Base-by-base conservation (phyloP, 495 filamentous ascomycete genomes). In the Acidiella bohemica region DNA sequence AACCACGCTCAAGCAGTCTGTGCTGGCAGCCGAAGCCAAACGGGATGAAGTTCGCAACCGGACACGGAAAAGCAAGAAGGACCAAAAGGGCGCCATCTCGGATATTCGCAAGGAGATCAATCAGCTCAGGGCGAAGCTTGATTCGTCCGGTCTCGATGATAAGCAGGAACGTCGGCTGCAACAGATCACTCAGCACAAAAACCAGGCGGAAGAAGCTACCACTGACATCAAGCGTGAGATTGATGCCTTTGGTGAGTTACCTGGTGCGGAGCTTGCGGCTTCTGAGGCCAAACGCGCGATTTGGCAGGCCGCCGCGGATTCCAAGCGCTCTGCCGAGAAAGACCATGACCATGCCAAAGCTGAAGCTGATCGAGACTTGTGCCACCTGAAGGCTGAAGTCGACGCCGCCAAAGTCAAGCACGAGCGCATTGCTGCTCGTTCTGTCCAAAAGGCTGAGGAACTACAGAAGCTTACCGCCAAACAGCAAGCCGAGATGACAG, bases 1-100 rank as follows among this genome's bases (percentile, higher is more conserved):
- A 9, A 88, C 86, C 5, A 95, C 87, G 0, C 67, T 95, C 24
- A 82, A 78, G 54, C 85, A 84, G 17, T 92, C 85, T 5, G 90
- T 95, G 40, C 70, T 75, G 33, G 73, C 82, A 12, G 80, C 80
- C 12, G 83, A 93, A 48, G 60, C 68, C 42, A 92, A 83, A 57
- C 60, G 92, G 26, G 72, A 72, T 36, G 84, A 93, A 30, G 77
- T 80, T 42, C 81, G 78, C 44, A 67, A 74, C 25, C 78, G 80
- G 14, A 69, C 82, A 51, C 87, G 82, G 55, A 71, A 77, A 25
- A 68, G 68, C 34, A 79, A 79, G 44, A 87, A 81, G 53, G 84
- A 93, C 21, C 83, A 87, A 57, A 82, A 83, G 55, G 63, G 73
- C 40, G 71, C 70, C 32, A 62, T 80, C 44, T 75, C 79, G 31